Base-by-base conservation (phyloP, 2,329 filamentous ascomycete genomes). In the Xylariomycetidae sp. region DNA sequence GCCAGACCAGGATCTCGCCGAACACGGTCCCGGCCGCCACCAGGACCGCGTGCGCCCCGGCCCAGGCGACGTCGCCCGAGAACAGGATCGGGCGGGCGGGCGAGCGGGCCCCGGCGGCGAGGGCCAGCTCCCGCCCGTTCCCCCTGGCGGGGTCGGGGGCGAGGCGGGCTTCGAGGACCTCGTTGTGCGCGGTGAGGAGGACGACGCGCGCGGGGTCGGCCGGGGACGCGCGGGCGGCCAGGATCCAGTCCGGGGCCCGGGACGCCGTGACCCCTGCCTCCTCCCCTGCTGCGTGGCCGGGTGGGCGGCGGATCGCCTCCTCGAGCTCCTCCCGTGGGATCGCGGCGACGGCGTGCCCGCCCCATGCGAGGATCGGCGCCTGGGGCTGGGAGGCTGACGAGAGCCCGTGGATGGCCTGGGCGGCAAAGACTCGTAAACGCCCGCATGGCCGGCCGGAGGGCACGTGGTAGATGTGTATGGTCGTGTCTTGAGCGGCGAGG, bases 1-100 rank as follows among this genome's bases (percentile, higher is more conserved):
- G 85, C 92, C 92, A 96, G 12, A 94, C 74, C 23, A 95, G 69
- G 20, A 98, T 84, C 57, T 96, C 89, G 3, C 92, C 92, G 59
- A 96, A 96, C 1, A 90, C 88, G 0, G 92, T 96, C 1, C 92
- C 92, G 3, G 85, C 85, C 6, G 87, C 86, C 31, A 95, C 74
- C 14, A 95, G 69, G 28, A 94, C 66, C 32, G 68, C 66, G 27
- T 67, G 64, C 5, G 58, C 34, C 6, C 70, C 68, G 6, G 79
- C 59, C 71, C 82, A 85, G 24, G 70, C 61, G 13, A 94, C 59
- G 50, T 85, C 76, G 5, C 88, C 90, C 12, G 87, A 85, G 58
- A 94, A 98, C 6, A 98, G 70, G 34, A 94, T 88, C 2, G 88
- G 90, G 26, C 85, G 75, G 6, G 89, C 83, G 12, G 80, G 79